Evolutionary conservation across 73 alveolate species (phyloP).

Genomic region (Symbiodinium natans): DNA sequence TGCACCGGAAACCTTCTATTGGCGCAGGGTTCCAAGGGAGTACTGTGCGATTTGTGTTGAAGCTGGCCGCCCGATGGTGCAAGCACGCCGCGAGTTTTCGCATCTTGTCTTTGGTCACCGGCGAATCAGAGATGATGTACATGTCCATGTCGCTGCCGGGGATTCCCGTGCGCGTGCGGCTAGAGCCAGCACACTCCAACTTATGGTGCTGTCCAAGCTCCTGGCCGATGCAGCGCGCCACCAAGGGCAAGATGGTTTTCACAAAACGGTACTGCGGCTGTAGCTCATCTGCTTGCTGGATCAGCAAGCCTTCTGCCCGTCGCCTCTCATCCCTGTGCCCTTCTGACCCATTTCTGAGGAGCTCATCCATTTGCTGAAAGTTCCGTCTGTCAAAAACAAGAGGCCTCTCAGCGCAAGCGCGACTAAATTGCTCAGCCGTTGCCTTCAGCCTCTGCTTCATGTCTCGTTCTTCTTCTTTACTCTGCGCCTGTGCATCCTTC

Average conservation of each 20-base stretch:
- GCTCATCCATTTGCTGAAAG: too few species aligned
- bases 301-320: too few species aligned
- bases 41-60: not conserved
- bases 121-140: not conserved
- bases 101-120: not conserved
- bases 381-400: too few species aligned
- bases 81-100: not conserved
- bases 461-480: not conserved
- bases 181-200: not conserved
- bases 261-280: too few species aligned
- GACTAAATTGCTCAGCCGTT: not conserved
- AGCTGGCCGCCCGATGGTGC: not conserved
- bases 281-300: too few species aligned
- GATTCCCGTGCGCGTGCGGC: not conserved
- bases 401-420: too few species aligned
- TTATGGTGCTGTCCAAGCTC: not conserved
- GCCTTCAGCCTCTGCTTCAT: not conserved
- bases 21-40: not conserved
- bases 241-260: not conserved
- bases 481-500: not conserved
- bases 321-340: too few species aligned
- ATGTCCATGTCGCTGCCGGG: not conserved
- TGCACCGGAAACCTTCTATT: not conserved
- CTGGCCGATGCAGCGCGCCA: not conserved
- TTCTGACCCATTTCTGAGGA: too few species aligned